Evolutionary conservation across 352 stramenopile genomes (phyloP).

Genomic region (Phytopythium litorale): DNA sequence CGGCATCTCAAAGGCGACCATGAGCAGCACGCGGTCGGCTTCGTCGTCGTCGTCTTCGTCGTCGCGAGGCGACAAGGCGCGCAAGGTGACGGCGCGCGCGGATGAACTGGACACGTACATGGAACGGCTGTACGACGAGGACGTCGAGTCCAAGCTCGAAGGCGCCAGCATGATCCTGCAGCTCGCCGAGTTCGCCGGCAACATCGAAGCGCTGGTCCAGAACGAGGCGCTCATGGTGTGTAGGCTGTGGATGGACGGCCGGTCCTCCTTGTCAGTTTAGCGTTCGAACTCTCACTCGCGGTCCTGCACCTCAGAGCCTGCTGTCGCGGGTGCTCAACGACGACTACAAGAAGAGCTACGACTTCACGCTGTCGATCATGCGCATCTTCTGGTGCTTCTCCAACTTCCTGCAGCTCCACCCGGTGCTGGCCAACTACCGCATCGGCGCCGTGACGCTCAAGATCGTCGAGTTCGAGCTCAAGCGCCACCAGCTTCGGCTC

Average conservation of each 20-base stretch:
- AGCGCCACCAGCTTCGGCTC: slow-evolving; percentile 77
- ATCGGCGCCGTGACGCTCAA: slow-evolving; percentile 93
- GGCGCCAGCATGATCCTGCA: slow-evolving; percentile 91
- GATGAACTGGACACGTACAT: slow-evolving; percentile 92
- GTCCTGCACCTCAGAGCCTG: slow-evolving; percentile 42
- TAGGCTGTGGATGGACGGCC: neutral
- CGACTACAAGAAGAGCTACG: slow-evolving; percentile 93
- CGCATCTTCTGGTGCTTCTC: slow-evolving; percentile 95
- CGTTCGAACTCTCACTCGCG: too few species aligned
- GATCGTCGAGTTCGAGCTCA: slow-evolving; percentile 94
- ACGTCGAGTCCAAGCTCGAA: slow-evolving; percentile 80
- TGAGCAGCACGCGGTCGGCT: neutral
- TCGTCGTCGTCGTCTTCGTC: neutral
- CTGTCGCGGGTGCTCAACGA: slow-evolving; percentile 93
- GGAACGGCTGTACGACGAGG: slow-evolving; percentile 93
- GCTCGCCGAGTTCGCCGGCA: slow-evolving; percentile 84
- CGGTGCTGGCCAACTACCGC: slow-evolving; percentile 90
- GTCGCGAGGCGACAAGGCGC: slow-evolving; percentile 25
- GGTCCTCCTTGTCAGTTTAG: too few species aligned
- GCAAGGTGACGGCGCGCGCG: slow-evolving; percentile 54
- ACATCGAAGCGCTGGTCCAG: slow-evolving; percentile 92
- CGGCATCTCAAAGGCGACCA: neutral
- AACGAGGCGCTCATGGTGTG: slow-evolving; percentile 93
- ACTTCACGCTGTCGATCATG: slow-evolving; percentile 94
- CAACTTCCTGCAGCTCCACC: slow-evolving; percentile 94